A percentile compares a stretch with the other conserved stretches of the same genome.
Evolutionary conservation across 1,139 yeast genomes (phyloP).

Genomic region (Insectozyma bohioensis): DNA sequence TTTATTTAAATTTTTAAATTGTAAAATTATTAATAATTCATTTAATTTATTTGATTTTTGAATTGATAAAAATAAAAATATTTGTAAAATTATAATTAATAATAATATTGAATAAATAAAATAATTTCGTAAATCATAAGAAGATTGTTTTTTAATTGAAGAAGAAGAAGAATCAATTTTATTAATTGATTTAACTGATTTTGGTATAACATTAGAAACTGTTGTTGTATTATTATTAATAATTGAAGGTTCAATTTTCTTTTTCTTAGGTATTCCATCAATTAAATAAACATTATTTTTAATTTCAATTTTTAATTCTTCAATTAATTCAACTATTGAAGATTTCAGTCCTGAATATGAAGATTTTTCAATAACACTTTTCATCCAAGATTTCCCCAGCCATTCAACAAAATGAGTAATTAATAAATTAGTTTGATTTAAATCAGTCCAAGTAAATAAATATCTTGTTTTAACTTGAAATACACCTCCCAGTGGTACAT

Average conservation of each 20-base stretch:
- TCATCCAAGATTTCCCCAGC: slow-evolving; percentile 60
- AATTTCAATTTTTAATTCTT: slow-evolving; percentile 31
- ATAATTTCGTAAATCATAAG: slow-evolving; percentile 1
- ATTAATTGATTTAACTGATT: too few relatives aligned
- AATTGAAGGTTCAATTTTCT: slow-evolving; percentile 5
- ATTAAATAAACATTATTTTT: slow-evolving; percentile 20
- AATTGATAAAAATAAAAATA: neutral
- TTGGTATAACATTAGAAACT: slow-evolving; percentile 12
- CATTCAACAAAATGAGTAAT: slow-evolving; percentile 50
- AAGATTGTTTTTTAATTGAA: neutral
- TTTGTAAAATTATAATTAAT: slow-evolving; percentile 1
- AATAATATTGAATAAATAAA: neutral
- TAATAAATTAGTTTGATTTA: slow-evolving; percentile 39
- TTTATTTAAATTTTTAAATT: slow-evolving; percentile 1
- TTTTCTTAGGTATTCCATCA: slow-evolving; percentile 17
- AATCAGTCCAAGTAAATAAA: slow-evolving; percentile 47
- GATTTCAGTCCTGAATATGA: slow-evolving; percentile 48
- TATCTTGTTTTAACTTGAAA: slow-evolving; percentile 53
- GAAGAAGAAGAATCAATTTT: too few relatives aligned
- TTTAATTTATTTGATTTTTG: neutral
- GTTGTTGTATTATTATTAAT: slow-evolving; percentile 8
- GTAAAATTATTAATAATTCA: neutral
- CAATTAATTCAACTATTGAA: slow-evolving; percentile 34
- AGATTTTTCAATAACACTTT: slow-evolving; percentile 52
- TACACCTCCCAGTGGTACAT: slow-evolving; percentile 59